Evolutionary conservation across 73 alveolate genomes (phyloP).

Genomic region (Effrenium voratum): DNA sequence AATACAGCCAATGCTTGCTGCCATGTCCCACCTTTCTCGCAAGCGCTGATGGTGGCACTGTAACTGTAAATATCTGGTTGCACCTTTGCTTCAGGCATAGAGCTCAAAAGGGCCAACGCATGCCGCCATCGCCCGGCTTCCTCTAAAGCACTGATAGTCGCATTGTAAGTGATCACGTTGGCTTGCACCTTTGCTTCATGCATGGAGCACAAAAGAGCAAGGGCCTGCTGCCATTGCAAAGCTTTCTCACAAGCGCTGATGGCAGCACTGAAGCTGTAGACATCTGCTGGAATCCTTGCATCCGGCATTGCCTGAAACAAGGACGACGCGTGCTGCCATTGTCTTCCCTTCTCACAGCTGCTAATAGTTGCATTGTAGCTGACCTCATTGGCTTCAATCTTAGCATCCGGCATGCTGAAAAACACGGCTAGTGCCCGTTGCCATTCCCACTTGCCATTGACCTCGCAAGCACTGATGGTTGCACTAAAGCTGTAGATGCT

Average conservation of each 20-base stretch:
- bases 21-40: slow-evolving; percentile 23
- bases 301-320: no score
- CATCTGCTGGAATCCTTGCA: no score
- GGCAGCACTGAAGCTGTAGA: slow-evolving; percentile 25
- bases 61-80: slow-evolving; percentile 17
- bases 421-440: no score
- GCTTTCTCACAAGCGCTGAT: slow-evolving; percentile 30
- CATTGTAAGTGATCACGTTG: slow-evolving; percentile 25
- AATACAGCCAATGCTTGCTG: not conserved
- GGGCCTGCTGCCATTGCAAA: slow-evolving; percentile 31
- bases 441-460: no score
- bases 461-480: slow-evolving; percentile 45
- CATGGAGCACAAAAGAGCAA: not conserved
- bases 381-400: no score
- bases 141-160: slow-evolving; percentile 16
- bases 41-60: slow-evolving; percentile 28
- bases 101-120: not conserved
- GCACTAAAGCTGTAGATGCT: not conserved
- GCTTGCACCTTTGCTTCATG: not conserved
- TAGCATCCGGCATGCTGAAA: no score
- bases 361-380: no score
- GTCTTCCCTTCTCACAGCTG: no score
- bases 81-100: not conserved
- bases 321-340: no score
- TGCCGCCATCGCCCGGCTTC: slow-evolving; percentile 12